A percentile compares a stretch with the other conserved stretches of the same genome.
Evolutionary conservation across 2,329 filamentous ascomycete genomes (phyloP).

Genomic region (Colletotrichum sp.): DNA sequence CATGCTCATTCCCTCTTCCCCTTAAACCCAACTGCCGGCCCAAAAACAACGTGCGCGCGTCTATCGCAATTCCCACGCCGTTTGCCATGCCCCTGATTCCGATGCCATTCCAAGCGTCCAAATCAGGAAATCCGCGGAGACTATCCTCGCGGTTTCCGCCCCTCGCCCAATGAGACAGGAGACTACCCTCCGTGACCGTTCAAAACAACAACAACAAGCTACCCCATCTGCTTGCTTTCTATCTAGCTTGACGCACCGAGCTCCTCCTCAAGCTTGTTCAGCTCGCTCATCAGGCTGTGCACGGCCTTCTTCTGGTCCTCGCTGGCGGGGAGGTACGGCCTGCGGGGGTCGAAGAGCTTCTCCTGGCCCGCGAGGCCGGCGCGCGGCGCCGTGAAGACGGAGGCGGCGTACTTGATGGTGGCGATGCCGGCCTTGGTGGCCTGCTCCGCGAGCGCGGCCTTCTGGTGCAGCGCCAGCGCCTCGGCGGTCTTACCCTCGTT

Average conservation of each 20-base stretch:
- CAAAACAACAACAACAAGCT: neutral
- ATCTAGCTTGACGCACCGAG: slow-evolving; percentile 3
- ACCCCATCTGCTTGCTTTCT: neutral
- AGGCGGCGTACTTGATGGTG: slow-evolving; percentile 71
- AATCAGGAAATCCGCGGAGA: neutral
- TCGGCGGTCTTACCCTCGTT: slow-evolving; percentile 60
- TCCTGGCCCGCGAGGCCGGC: slow-evolving; percentile 66
- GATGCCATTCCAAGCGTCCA: neutral
- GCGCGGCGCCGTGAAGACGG: slow-evolving; percentile 60
- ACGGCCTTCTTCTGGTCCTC: slow-evolving; percentile 49
- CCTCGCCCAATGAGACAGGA: neutral
- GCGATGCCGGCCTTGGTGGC: slow-evolving; percentile 71
- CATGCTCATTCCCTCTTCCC: neutral
- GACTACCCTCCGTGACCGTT: neutral
- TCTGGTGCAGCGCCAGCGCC: slow-evolving; percentile 64
- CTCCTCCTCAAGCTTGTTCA: slow-evolving; percentile 48
- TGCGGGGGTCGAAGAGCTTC: slow-evolving; percentile 61
- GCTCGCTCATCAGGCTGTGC: slow-evolving; percentile 41
- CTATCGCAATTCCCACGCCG: neutral
- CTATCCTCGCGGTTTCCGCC: neutral
- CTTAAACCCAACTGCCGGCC: neutral
- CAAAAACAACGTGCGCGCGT: neutral
- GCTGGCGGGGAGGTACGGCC: slow-evolving; percentile 61
- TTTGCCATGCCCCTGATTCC: neutral
- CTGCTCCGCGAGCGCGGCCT: slow-evolving; percentile 69